Base-by-base conservation (phyloP, 257 asterid species). In the Thymus mandschuricus region DNA sequence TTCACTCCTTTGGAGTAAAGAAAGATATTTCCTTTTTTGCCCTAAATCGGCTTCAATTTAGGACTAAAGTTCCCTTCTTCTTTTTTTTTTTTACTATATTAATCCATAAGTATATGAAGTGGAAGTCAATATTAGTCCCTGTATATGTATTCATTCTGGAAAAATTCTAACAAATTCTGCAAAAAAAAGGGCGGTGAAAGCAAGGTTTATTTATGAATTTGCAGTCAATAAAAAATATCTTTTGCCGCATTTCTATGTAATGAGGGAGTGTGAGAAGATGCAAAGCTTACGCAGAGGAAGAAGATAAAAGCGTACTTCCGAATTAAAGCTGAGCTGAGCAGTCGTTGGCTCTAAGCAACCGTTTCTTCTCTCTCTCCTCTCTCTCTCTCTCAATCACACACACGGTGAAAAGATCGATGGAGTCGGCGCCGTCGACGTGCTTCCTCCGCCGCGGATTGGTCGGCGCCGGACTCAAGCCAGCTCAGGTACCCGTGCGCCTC, bases 311-410 rank as follows among this genome's bases (percentile, higher is more conserved):
- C 72, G 61, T 43, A 46, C 57, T 62, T 65, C 77, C 45, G 13
- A 58, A n/a, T 60, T 45, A 54, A 46, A 69, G 79, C 61, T 79
- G 48, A 77, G 85, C 81, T 79, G 48, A 77, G 85, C 81, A 80
- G 81, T 58, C 78, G 82, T 85, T 85, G 87, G 88, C 61, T 81
- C 86, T 72, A 82, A 88, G 89, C 83, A 83, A 86, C 81, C 85
- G 87, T 75, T 76, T 64, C 13, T 67, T 59, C 58, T 51, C 52
- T 60, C 48, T 21, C 21, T 21, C 21, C 21, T 21, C 21, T 21
- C 21, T 21, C 21, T 35, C 40, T 35, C 40, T 35, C 40, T 3
- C 40, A 35, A 35, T 35, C 34, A 43, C 74, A 66, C 74, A 58
- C 81, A 63, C 55, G n/a, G 60, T 50, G 65, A 60, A 65, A 63